Base-by-base conservation (phyloP, 2,329 filamentous ascomycete species). In the Chaetomium strumarium region DNA sequence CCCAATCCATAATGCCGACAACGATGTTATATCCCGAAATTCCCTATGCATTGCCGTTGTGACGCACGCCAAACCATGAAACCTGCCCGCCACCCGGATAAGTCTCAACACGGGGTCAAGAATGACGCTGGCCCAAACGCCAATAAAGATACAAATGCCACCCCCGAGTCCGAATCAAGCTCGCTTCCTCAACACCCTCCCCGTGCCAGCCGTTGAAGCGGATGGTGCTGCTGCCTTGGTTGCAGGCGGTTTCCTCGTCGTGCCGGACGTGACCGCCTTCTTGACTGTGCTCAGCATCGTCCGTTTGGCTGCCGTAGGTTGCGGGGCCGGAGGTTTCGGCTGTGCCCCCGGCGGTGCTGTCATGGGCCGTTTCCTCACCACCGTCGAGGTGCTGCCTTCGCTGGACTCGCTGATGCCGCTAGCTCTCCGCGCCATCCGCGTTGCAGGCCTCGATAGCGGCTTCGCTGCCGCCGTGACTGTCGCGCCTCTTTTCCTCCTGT, bases 331-430 rank as follows among this genome's bases (percentile, higher is more conserved):
- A 12, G 46, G 31, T 1, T 49, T 53, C 6, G 69, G 62, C 29
- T 70, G 63, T 12, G 66, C 67, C 3, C 70, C 68, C n/a, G 65
- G 56, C 30, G 68, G 60, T 16, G 66, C 63, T 5, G 66, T 63
- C 5, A 70, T 65, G 29, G 70, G 64, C 16, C 72, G 65, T 65
- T 80, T 85, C 66, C 78, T 78, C 40, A 85, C 74, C 19, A 86
- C 81, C 0, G 85, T 87, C 8, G 80, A 78, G 13, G 78, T 79
- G 66, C 83, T 88, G 5, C 71, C 75, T 51, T 85, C 80, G 60
- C 83, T 86, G 14, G 78, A 74, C 63, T 83, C 83, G 64, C 83
- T 86, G 51, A 72, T 74, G 59, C 71, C 76, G 61, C 84, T 87
- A 63, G 72, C 68, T 65, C 80, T 75, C 55, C 76, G 74, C 51